Conservation (phyloP, 148 eudicot species). For the Simmondsia chinensis region DNA sequence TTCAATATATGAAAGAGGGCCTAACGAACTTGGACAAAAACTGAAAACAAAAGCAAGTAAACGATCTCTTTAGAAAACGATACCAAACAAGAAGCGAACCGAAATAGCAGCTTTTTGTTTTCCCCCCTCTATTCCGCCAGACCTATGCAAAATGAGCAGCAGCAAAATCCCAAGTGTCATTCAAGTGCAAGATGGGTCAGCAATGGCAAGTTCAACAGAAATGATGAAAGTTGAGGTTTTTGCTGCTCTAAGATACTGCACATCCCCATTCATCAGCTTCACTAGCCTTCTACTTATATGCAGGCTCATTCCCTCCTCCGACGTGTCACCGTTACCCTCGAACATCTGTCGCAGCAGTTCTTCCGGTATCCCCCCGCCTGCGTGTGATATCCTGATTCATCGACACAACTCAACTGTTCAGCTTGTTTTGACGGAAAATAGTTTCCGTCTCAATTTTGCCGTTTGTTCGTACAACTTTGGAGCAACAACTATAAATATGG, state of each 20-base stretch:
- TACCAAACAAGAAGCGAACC: not conserved
- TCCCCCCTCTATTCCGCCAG: not conserved
- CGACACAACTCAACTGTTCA: not conserved
- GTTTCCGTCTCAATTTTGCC: too few relatives aligned
- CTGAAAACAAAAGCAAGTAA: too few relatives aligned
- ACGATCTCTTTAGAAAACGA: too few relatives aligned
- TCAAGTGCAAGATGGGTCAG: conserved; percentile 15
- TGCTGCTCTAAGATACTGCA: conserved; percentile 73
- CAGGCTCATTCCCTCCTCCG: conserved; percentile 82
- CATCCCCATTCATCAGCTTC: conserved; percentile 91
- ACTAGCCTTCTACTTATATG: conserved; percentile 68
- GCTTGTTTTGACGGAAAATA: not conserved
- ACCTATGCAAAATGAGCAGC: too few relatives aligned
- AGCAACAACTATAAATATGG: too few relatives aligned
- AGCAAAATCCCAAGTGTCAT: too few relatives aligned
- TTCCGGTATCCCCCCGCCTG: conserved; percentile 76
- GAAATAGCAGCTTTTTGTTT: too few relatives aligned
- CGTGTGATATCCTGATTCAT: conserved; percentile 65
- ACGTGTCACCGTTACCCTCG: conserved; percentile 37
- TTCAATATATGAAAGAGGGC: too few relatives aligned
- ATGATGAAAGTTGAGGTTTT: conserved; percentile 67
- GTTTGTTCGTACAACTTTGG: too few relatives aligned
- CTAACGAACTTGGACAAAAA: too few relatives aligned
- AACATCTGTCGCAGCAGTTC: conserved; percentile 75
- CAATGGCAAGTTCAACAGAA: conserved; percentile 61